Evolutionary conservation across 768 basidiomycete genomes (phyloP).

Genomic region (Crepidotus variabilis): DNA sequence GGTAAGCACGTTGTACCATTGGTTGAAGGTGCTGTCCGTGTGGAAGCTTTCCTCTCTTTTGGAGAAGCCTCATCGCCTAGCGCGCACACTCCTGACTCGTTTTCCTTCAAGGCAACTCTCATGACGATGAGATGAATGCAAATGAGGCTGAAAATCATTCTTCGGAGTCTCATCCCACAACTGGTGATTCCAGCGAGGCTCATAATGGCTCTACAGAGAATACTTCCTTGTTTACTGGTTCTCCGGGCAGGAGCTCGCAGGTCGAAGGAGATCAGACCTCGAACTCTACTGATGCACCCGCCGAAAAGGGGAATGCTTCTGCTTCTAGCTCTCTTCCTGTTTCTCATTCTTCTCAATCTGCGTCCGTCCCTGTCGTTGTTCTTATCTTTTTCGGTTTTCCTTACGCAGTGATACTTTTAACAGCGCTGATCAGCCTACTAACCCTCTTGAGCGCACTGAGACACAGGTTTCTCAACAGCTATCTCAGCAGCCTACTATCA

Average conservation of each 20-base stretch:
- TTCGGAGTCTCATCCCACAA: constrained; percentile 12
- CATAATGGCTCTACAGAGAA: constrained; percentile 7
- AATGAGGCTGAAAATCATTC: constrained; percentile 25
- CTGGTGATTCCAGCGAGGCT: constrained; percentile 9
- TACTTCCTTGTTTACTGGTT: constrained; percentile 10
- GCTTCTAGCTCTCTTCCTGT: constrained; percentile 20
- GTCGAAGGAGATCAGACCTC: constrained; percentile 5
- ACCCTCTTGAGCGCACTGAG: constrained; percentile 42
- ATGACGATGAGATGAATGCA: constrained; percentile 38
- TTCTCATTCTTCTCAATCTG: constrained; percentile 33
- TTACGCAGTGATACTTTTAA: constrained; percentile 33
- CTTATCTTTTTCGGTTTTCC: constrained; percentile 28
- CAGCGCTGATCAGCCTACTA: constrained; percentile 44
- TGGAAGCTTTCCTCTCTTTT: constrained; percentile 36
- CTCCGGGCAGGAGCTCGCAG: constrained; percentile 8
- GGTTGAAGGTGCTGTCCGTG: constrained; percentile 29
- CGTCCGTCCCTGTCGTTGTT: constrained; percentile 48
- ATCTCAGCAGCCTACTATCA: constrained; percentile 17
- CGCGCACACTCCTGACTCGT: constrained; percentile 60
- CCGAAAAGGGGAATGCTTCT: constrained; percentile 8
- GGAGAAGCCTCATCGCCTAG: constrained; percentile 38
- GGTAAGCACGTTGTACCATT: constrained; percentile 49
- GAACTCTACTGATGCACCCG: constrained; percentile 3
- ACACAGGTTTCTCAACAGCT: constrained; percentile 32
- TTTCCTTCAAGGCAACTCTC: constrained; percentile 47